phyloP scores from a whole-genome alignment of 2,329 filamentous ascomycete species.

The Talaromyces rugulosus region DNA sequence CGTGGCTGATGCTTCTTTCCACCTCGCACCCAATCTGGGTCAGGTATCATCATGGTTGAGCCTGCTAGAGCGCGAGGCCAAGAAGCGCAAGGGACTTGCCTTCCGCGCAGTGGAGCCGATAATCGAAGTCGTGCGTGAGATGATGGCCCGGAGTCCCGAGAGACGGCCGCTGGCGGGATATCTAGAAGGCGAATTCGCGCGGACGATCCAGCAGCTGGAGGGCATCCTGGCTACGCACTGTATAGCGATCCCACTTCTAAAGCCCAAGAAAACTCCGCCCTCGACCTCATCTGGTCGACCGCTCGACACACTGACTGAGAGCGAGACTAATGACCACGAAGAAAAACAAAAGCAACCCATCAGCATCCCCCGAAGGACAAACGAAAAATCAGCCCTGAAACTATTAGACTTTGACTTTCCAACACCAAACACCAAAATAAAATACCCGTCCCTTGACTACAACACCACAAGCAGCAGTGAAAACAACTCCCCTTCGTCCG shows the following conservation, averaged over 20 bases:
- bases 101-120: slow-evolving; percentile 37
- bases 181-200: slow-evolving; percentile 24
- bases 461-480: neutral
- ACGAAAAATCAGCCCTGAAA: neutral
- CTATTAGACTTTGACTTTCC: neutral
- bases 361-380: neutral
- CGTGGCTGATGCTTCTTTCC: slow-evolving; percentile 55
- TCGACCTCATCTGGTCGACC: neutral
- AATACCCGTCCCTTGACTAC: neutral
- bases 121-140: slow-evolving; percentile 33
- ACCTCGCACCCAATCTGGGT: slow-evolving; percentile 47
- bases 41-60: slow-evolving; percentile 56
- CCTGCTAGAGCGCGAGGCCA: slow-evolving; percentile 45
- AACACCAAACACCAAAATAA: neutral
- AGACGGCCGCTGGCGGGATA: slow-evolving; percentile 28
- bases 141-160: slow-evolving; percentile 32
- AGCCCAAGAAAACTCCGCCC: neutral
- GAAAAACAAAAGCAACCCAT: neutral
- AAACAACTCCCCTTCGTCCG: neutral
- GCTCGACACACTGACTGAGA: neutral
- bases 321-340: neutral
- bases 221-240: slow-evolving; percentile 14
- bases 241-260: neutral
- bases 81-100: slow-evolving; percentile 35
- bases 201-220: slow-evolving; percentile 19